phyloP scores from a whole-genome alignment of 1,139 yeast species.

The Debaryomyces nepalensis region DNA sequence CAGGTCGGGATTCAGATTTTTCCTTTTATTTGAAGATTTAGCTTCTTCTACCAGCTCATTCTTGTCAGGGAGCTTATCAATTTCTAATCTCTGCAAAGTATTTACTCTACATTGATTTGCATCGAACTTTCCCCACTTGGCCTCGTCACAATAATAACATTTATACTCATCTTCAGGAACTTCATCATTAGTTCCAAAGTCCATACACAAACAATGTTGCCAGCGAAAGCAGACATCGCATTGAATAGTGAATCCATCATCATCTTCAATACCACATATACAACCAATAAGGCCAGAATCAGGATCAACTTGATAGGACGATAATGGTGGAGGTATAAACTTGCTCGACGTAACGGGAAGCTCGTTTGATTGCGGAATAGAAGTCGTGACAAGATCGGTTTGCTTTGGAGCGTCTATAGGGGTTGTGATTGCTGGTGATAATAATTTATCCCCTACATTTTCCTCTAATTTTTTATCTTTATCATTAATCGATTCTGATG shows the following conservation, averaged over 20 bases:
- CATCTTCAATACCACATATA: constrained; percentile 86
- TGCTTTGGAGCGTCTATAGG: constrained; percentile 8
- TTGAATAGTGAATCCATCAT: constrained; percentile 93
- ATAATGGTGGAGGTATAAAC: constrained; percentile 37
- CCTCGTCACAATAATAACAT: constrained; percentile 77
- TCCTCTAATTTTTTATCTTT: not conserved
- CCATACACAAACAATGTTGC: constrained; percentile 94
- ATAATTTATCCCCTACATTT: not conserved
- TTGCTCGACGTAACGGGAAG: no score
- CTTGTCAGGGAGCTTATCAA: constrained; percentile 25
- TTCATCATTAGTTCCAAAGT: constrained; percentile 68
- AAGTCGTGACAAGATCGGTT: no score
- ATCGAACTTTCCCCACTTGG: constrained; percentile 54
- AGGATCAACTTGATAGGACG: constrained; percentile 65
- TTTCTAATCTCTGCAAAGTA: constrained; percentile 42
- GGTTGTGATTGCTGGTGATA: not conserved
- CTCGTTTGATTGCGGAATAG: no score
- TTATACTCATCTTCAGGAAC: constrained; percentile 81
- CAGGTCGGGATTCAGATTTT: constrained; percentile 32
- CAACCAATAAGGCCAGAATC: constrained; percentile 90
- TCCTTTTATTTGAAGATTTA: constrained; percentile 26
- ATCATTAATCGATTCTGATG: not conserved
- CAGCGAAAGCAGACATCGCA: constrained; percentile 91
- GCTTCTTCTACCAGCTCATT: constrained; percentile 13
- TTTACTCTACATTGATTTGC: constrained; percentile 43